Base-by-base conservation (phyloP, 257 asterid species). In the Nicotiana attenuata region DNA sequence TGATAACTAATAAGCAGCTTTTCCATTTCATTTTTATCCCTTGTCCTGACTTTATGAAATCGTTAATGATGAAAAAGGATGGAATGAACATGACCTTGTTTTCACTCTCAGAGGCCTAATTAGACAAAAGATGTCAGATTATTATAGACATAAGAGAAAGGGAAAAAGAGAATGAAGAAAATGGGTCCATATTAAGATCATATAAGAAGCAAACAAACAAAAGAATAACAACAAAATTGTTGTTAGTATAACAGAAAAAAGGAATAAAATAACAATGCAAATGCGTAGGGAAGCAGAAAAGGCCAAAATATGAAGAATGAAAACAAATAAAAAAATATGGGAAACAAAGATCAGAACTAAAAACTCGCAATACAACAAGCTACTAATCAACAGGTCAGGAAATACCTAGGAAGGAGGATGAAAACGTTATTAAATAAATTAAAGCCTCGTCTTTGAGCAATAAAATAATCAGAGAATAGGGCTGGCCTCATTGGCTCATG, bases 61-160 rank as follows among this genome's bases (percentile, higher is more conserved):
- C 3, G 52, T 47, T n/a, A 68, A 69, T 26, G 77, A 82, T 56
- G 76, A 53, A 57, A 56, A 77, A 29, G 71, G 50, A 38, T 24
- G 80, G 63, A 53, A 79, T 35, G 84, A 79, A 29, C 69, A 73
- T 82, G 82, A 63, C 75, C 80, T 66, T 66, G 84, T 60, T 61
- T 65, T 56, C 84, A 67, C 71, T 65, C 80, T 83, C 66, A 28
- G 76, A 45, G 28, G 26, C 38, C 75, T 68, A 76, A 85, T 75
- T 24, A 15, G 65, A 80, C 56, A 82, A 45, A 82, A 65, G 29
- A 53, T 50, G 80, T 15, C 78, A 77, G 82, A 45, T 67, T 71
- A 41, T 41, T 41, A 41, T 41, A 71, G 81, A 78, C 75, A 69
- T 80, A 77, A 81, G 80, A 81, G 66, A 76, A 79, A 66, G 47